These are phyloP conservation scores for Rhizoclosmatium sp. DNA, from an alignment of 192 early-diverging fungal species.

Conservation along the genomic window DNA sequence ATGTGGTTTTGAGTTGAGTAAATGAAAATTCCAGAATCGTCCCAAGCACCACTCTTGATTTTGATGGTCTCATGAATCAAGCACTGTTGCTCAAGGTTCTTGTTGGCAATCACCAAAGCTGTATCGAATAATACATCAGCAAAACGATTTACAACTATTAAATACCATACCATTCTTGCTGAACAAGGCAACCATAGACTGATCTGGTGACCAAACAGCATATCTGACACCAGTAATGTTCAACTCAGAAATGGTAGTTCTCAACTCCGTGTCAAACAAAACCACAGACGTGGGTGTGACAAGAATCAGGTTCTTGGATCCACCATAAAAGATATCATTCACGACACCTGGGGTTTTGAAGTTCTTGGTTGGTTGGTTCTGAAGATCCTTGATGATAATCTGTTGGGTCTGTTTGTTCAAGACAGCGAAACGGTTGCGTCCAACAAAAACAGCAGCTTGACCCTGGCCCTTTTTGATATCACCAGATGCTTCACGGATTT, in stretches of 20 bases:
- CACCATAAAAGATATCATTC: conserved; percentile 89
- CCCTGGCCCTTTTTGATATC: conserved; percentile 84
- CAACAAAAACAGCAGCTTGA: conserved; percentile 88
- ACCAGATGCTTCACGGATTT: conserved; percentile 61
- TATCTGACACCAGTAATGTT: conserved; percentile 89
- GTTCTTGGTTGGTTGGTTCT: conserved; percentile 88
- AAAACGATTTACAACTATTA: not conserved
- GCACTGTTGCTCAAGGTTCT: conserved; percentile 84
- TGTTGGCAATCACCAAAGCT: conserved; percentile 90
- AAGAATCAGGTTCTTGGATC: conserved; percentile 83
- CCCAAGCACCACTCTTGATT: conserved; percentile 98
- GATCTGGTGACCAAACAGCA: conserved; percentile 91
- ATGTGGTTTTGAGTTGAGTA: conserved; percentile 99
- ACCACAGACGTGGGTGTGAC: conserved; percentile 87
- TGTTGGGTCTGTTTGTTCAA: conserved; percentile 83
- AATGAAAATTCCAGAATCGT: conserved; percentile 87
- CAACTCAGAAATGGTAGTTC: conserved; percentile 78
- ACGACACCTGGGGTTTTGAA: conserved; percentile 81
- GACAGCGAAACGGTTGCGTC: conserved; percentile 97
- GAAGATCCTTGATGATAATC: conserved; percentile 87
- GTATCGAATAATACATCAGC: not conserved
- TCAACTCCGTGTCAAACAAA: conserved; percentile 89
- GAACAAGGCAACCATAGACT: conserved; percentile 85
- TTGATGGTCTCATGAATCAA: conserved; percentile 97
- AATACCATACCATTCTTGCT: conserved; percentile 90